These are phyloP conservation scores for Lyophyllum decastes DNA, from an alignment of 768 basidiomycete species.

Conservation along the genomic window DNA sequence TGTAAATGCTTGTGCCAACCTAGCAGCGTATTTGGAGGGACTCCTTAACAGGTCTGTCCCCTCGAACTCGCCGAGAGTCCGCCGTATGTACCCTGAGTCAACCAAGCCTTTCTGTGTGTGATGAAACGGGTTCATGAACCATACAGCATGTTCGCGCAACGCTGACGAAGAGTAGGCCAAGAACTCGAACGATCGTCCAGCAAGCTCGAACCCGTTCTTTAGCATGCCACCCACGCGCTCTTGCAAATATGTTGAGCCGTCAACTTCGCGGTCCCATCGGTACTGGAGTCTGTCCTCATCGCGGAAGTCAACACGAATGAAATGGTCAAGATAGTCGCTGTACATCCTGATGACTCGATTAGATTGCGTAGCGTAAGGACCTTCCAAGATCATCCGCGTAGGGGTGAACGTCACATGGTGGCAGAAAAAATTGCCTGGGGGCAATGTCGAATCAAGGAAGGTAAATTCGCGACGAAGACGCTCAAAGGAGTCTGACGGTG, in stretches of 20 bases:
- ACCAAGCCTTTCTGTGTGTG: conserved; percentile 45
- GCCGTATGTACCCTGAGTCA: conserved; percentile 59
- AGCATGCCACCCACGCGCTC: conserved; percentile 60
- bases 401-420: conserved; percentile 79
- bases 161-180: conserved; percentile 82
- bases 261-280: conserved; percentile 69
- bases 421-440: conserved; percentile 56
- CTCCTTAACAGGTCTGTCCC: conserved; percentile 43
- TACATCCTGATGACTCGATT: conserved; percentile 81
- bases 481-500: conserved; percentile 45
- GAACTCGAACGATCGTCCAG: conserved; percentile 74
- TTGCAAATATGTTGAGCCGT: conserved; percentile 54
- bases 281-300: conserved; percentile 82
- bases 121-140: conserved; percentile 73
- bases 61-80: conserved; percentile 68
- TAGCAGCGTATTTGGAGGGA: conserved; percentile 83
- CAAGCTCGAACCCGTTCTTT: conserved; percentile 68
- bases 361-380: conserved; percentile 73
- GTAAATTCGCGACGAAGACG: conserved; percentile 32
- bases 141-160: conserved; percentile 77
- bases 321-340: conserved; percentile 58
- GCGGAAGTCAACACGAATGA: conserved; percentile 82
- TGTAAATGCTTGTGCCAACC: conserved; percentile 82
- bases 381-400: conserved; percentile 72
- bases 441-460: conserved; percentile 20